Evolutionary conservation across 257 asterid genomes (phyloP).

Genomic region (Solanum tacnaense): DNA sequence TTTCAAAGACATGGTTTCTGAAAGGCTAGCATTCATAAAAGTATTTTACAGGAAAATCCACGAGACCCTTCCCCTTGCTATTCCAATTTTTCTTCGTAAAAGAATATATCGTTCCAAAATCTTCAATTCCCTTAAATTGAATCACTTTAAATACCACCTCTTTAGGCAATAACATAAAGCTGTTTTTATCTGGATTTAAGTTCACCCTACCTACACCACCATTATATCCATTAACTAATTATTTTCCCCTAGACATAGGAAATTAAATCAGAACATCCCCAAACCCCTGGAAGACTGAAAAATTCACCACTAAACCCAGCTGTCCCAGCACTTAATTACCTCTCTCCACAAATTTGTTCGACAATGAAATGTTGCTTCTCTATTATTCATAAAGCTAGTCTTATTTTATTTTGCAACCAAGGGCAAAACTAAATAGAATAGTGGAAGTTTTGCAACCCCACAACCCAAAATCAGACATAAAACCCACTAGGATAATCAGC

Average conservation of each 20-base stretch:
- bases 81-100: background rate
- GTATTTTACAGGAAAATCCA: background rate
- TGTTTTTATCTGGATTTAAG: background rate
- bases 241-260: background rate
- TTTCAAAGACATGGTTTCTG: background rate
- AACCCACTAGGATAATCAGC: background rate
- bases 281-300: background rate
- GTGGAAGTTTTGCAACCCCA: background rate
- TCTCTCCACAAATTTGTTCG: background rate
- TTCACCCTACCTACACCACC: background rate
- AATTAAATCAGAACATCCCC: background rate
- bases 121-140: background rate
- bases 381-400: background rate
- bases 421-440: background rate
- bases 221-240: background rate
- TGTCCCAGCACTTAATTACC: background rate
- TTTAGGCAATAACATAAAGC: background rate
- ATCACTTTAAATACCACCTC: background rate
- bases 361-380: background rate
- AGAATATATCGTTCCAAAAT: background rate
- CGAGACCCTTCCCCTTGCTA: background rate
- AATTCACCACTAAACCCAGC: background rate
- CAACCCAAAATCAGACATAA: background rate
- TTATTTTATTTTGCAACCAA: background rate
- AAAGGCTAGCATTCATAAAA: background rate